Conservation (phyloP, 805 yeast genomes). For the Barnettozyma californica region DNA sequence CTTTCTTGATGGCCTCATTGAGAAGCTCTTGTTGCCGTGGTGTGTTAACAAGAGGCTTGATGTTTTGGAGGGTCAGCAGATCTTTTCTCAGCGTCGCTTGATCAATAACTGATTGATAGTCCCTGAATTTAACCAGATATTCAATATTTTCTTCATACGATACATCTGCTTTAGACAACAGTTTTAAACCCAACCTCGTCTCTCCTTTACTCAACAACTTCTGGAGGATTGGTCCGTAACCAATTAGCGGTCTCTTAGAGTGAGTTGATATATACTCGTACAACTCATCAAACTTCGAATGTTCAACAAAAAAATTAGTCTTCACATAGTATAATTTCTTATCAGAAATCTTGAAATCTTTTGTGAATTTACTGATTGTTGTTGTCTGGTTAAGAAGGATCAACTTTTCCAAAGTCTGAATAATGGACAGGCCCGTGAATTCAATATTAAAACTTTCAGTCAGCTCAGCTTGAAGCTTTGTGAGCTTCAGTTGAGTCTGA, state of each 20-base stretch:
- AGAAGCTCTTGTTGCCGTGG: slow-evolving; percentile 10
- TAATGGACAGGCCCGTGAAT: slow-evolving; percentile 29
- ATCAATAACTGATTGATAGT: slow-evolving; percentile 18
- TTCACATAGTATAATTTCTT: slow-evolving; percentile 51
- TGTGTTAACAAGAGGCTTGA: slow-evolving; percentile 6
- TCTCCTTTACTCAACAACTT: slow-evolving; percentile 15
- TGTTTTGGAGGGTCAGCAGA: slow-evolving; percentile 3
- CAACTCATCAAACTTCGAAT: slow-evolving; percentile 49
- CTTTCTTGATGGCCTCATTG: slow-evolving; percentile 5
- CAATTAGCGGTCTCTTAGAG: slow-evolving; percentile 59
- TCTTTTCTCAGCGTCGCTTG: slow-evolving; percentile 20
- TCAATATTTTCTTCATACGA: slow-evolving; percentile 14
- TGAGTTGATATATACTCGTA: slow-evolving; percentile 40
- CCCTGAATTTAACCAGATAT: slow-evolving; percentile 16
- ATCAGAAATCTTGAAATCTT: slow-evolving; percentile 47
- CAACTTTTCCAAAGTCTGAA: slow-evolving; percentile 42
- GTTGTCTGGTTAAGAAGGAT: slow-evolving; percentile 43
- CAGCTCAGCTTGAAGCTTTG: slow-evolving; percentile 40
- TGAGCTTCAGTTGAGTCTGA: slow-evolving; percentile 39
- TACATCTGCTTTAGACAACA: slow-evolving; percentile 14
- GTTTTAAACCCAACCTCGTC: slow-evolving; percentile 14
- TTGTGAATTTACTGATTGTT: slow-evolving; percentile 32
- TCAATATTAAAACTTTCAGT: slow-evolving; percentile 23
- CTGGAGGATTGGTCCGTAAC: slow-evolving; percentile 51
- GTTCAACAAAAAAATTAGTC: slow-evolving; percentile 40